Base-by-base conservation (phyloP, 768 basidiomycete genomes). In the Hygrocybe punicea region DNA sequence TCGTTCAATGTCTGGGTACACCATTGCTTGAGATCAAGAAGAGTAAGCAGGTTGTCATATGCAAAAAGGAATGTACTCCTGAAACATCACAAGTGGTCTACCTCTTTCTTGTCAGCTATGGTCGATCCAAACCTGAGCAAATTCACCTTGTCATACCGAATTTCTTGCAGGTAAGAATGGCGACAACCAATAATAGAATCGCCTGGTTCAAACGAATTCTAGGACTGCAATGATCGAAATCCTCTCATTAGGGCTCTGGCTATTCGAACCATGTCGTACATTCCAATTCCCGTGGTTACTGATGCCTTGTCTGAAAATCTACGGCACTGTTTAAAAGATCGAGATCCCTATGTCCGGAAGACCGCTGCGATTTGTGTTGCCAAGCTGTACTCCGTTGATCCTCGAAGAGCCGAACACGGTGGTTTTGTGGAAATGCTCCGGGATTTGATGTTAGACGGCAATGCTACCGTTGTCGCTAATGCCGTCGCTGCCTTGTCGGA, bases 201-300 rank as follows among this genome's bases (percentile, higher is more conserved):
- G n/a, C n/a, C 37, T 17, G 29, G 51, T 58, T 61, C 66, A 25
- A 68, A 55, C 33, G 51, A 45, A 46, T 55, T 34, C 42, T 64
- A 98, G 96, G 96, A 98, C 69, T 97, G 93, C 65, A 89, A 86
- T 65, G 96, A 98, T 69, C 84, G 91, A 46, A 98, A 98, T 69
- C 96, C 97, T 10, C 86, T 99, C 48, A 93, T 99, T 56, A 90
- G 97, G 35, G 97, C 96, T 14, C 79, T 99, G 46, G 94, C 97
- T 17, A 95, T 99, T 65, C 91, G 97, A 42, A 99, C 97, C 11
- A 98, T 99, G 96, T 96, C 97, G 6, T 98, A 97, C 68, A 98
- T 99, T 64, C 93, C 94, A 35, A 87, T 97, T 21, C 89, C 94
- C 8, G 79, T 86, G 50, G 92, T 98, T 59, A 87, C 87, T 11